phyloP scores from a whole-genome alignment of 192 early-diverging fungal species.

The Coemansia sp. region DNA sequence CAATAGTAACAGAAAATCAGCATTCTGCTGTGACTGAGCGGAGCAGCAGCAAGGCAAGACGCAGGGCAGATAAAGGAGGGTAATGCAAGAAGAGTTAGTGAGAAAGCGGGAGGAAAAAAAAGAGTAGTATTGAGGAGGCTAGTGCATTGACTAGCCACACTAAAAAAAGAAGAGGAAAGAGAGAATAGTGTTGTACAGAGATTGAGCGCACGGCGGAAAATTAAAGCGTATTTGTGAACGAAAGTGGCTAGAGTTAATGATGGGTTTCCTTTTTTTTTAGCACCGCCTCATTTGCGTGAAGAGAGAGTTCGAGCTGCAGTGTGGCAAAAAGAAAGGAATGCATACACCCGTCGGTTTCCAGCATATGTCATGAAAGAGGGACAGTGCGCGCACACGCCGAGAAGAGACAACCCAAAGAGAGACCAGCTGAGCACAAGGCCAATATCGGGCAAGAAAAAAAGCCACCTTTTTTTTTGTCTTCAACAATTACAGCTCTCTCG shows the following conservation, averaged over 20 bases:
- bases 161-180: background rate
- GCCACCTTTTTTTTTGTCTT: conserved; percentile 1
- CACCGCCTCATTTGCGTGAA: background rate
- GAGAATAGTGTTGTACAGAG: background rate
- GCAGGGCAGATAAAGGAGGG: background rate
- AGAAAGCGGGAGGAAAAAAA: background rate
- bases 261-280: background rate
- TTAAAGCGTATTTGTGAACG: background rate
- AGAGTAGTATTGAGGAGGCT: background rate
- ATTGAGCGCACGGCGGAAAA: background rate
- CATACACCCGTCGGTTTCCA: background rate
- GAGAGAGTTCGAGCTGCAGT: background rate
- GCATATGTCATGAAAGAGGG: background rate
- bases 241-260: conserved; percentile 6
- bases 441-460: background rate
- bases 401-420: background rate
- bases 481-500: conserved; percentile 13
- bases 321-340: background rate
- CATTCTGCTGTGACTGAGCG: background rate
- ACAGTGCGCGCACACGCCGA: background rate
- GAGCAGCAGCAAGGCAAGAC: background rate
- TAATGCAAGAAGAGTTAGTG: conserved; percentile 2
- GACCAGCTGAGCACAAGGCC: conserved; percentile 11
- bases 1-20: background rate
- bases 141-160: conserved; percentile 5